Base-by-base conservation (phyloP, 805 yeast genomes). In the Saccharomyces paradoxus region DNA sequence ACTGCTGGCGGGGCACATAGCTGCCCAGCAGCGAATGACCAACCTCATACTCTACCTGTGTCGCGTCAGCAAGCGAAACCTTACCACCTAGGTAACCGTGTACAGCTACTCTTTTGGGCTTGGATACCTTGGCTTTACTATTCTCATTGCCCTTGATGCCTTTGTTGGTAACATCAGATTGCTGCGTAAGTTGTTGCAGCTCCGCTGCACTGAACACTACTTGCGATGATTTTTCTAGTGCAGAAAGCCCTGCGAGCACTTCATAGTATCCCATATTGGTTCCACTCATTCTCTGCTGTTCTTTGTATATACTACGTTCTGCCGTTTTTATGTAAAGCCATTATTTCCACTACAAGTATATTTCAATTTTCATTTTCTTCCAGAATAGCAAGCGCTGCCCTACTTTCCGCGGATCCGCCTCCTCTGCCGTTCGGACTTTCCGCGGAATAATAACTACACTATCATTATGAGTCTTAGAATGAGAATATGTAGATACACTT, bases 51-150 rank as follows among this genome's bases (percentile, higher is more conserved):
- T 59, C 58, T 8, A 66, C 62, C 17, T 56, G 56, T 3, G 63
- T 49, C 8, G 67, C 66, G 26, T 64, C 66, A 13, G 58, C 60
- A 3, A 60, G 21, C 47, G 64, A 65, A 13, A 62, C 64, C 52
- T 61, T 63, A 12, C 67, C 66, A 1, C 72, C 71, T 8, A 69
- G 55, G 46, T 67, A 69, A 3, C 65, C 65, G 54, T 69, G 72
- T 1, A 68, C 65, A 13, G 61, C 61, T 26, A 59, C 56, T 41
- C 65, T 56, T 31, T 54, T 48, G 14, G 48, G 53, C 41, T 22
- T 54, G 12, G 26, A 52, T 32, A 44, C 59, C 28, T 46, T 56
- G 21, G 22, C 47, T 46, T 32, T 55, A 7, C 56, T 61, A 14
- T 60, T 62, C 27, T 65, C 57, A 9, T 53, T 32, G 2, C 61